Conservation (phyloP, 1,139 yeast genomes). For the Candida dubliniensis region DNA sequence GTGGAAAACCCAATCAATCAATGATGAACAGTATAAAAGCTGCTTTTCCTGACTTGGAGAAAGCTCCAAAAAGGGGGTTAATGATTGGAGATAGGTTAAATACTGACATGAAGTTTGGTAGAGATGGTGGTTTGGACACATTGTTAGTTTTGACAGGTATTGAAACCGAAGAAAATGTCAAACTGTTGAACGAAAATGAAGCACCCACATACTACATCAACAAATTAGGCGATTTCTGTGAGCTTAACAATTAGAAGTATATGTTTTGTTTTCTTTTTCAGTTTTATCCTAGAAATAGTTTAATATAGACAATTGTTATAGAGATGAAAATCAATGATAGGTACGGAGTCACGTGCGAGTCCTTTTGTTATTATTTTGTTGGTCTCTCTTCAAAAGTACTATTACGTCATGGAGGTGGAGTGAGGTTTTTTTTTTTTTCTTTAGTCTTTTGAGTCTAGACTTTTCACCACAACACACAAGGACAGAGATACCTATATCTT, state of each 20-base stretch:
- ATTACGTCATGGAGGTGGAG: neutral
- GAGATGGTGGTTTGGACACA: constrained; percentile 80
- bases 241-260: constrained; percentile 28
- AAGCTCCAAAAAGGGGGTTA: constrained; percentile 64
- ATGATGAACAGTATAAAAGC: constrained; percentile 91
- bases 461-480: no score
- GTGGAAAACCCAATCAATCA: constrained; percentile 89
- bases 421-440: neutral
- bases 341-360: neutral
- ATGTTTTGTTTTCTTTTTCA: neutral
- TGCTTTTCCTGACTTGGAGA: constrained; percentile 46
- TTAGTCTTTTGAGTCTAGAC: neutral
- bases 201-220: constrained; percentile 72
- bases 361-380: no score
- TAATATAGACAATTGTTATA: neutral
- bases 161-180: constrained; percentile 65
- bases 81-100: constrained; percentile 96
- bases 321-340: neutral
- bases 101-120: constrained; percentile 92
- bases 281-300: no score
- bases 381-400: no score
- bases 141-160: constrained; percentile 88
- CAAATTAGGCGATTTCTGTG: constrained; percentile 75
- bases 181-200: constrained; percentile 38
- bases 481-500: no score